Conservation (phyloP, 2,329 filamentous ascomycete species). For the Lachnellula cervina region DNA sequence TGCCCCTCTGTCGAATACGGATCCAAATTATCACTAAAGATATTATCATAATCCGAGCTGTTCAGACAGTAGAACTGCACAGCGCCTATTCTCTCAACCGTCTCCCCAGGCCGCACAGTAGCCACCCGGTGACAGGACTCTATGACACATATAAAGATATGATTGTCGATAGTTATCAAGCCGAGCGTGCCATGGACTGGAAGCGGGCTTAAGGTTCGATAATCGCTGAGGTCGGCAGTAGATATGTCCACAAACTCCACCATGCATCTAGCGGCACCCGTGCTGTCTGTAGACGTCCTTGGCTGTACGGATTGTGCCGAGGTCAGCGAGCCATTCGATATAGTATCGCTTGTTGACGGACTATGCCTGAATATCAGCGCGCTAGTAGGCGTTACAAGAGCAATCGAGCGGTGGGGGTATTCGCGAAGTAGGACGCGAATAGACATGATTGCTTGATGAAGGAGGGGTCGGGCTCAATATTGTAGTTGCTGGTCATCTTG, state of each 20-base stretch:
- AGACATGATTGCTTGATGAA: slow-evolving; percentile 25
- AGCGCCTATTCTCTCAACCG: slow-evolving; percentile 76
- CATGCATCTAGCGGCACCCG: slow-evolving; percentile 54
- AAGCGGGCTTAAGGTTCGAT: slow-evolving; percentile 67
- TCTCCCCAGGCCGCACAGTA: slow-evolving; percentile 79
- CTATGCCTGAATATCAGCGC: slow-evolving; percentile 81
- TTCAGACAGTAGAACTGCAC: slow-evolving; percentile 95
- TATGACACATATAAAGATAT: slow-evolving; percentile 89
- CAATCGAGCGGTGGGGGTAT: slow-evolving; percentile 80
- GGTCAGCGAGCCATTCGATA: slow-evolving; percentile 53
- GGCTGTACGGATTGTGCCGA: slow-evolving; percentile 46
- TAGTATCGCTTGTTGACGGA: slow-evolving; percentile 55
- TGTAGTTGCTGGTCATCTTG: slow-evolving; percentile 15
- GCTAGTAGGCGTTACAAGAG: slow-evolving; percentile 73
- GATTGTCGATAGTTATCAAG: slow-evolving; percentile 73
- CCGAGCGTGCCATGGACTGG: slow-evolving; percentile 83
- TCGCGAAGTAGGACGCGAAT: slow-evolving; percentile 57
- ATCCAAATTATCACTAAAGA: slow-evolving; percentile 47
- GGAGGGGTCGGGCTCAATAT: slow-evolving; percentile 2
- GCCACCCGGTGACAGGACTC: slow-evolving; percentile 75
- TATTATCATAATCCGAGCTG: slow-evolving; percentile 77
- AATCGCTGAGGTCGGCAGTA: slow-evolving; percentile 66
- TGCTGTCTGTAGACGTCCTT: slow-evolving; percentile 31
- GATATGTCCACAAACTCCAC: slow-evolving; percentile 73
- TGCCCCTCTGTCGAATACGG: slow-evolving; percentile 25